A percentile compares a stretch with the other conserved stretches of the same genome.
Conservation (phyloP, 345 rosid species). For the Trapa bicornis region DNA sequence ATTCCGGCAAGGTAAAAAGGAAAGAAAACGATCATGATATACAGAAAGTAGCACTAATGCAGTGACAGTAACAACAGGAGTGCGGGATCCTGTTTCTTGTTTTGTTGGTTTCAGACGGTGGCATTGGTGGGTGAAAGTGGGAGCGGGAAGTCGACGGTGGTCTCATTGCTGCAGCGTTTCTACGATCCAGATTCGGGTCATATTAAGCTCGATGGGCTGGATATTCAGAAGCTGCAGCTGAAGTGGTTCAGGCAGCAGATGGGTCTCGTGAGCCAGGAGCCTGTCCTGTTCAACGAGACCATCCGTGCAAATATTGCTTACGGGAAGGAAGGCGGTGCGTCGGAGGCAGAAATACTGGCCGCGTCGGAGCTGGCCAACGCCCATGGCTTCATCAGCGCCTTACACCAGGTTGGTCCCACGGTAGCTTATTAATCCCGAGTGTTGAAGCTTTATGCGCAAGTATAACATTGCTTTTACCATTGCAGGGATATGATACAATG, state of each 20-base stretch:
- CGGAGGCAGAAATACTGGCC: conserved; percentile 21
- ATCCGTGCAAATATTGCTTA: conserved; percentile 30
- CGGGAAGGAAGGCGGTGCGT: conserved; percentile 23
- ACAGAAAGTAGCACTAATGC: neutral
- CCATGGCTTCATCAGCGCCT: conserved; percentile 18
- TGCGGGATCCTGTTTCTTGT: too few species aligned
- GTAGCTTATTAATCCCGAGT: too few species aligned
- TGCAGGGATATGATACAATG: conserved; percentile 13
- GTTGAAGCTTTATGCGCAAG: too few species aligned
- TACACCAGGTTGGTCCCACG: conserved; percentile 15
- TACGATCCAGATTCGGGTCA: conserved; percentile 27
- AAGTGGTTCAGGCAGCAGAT: conserved; percentile 29
- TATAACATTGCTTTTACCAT: too few species aligned
- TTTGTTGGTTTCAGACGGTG: conserved; percentile 14
- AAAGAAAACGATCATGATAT: too few species aligned
- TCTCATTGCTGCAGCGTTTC: conserved; percentile 24
- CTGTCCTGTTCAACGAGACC: conserved; percentile 20
- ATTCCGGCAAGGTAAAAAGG: conserved; percentile 19
- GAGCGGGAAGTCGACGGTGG: conserved; percentile 28
- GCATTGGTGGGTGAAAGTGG: conserved; percentile 36
- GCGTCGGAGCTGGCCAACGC: conserved; percentile 27
- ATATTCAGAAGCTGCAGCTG: conserved; percentile 17
- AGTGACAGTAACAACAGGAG: neutral
- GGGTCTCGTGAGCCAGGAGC: conserved; percentile 32
- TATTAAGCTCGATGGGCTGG: conserved; percentile 24